phyloP scores from a whole-genome alignment of 2,329 filamentous ascomycete species.

The Clarireedia paspali region DNA sequence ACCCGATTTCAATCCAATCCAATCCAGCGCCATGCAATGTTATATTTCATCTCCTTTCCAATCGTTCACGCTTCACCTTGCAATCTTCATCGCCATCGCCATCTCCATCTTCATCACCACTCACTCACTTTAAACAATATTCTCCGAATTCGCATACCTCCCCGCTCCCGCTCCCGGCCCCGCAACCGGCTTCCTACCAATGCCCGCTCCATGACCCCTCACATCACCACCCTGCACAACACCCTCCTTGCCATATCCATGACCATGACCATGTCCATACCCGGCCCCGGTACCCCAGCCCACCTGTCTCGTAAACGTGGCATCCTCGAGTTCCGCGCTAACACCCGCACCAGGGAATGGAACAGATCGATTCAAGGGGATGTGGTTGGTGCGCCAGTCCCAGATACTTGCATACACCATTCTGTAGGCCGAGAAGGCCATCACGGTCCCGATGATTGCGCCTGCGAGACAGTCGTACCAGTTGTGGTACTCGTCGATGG shows the following conservation, averaged over 20 bases:
- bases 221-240: neutral
- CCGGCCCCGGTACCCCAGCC: constrained; percentile 44
- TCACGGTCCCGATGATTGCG: constrained; percentile 54
- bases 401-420: constrained; percentile 62
- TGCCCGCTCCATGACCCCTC: neutral
- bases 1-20: neutral
- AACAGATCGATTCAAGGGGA: constrained; percentile 52
- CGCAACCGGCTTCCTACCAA: constrained; percentile 2
- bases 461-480: constrained; percentile 68
- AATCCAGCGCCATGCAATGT: neutral
- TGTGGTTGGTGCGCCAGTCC: constrained; percentile 61
- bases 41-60: neutral
- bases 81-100: neutral
- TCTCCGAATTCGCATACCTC: neutral
- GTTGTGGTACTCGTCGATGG: constrained; percentile 68
- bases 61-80: neutral
- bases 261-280: neutral
- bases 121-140: neutral
- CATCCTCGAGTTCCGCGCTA: constrained; percentile 40
- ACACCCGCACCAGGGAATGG: constrained; percentile 39
- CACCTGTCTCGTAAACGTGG: constrained; percentile 50
- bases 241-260: neutral
- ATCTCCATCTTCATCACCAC: neutral
- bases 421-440: constrained; percentile 58
- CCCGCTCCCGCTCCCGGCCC: neutral